phyloP scores from a whole-genome alignment of 2,329 filamentous ascomycete genomes.

The Monascus ruber region DNA sequence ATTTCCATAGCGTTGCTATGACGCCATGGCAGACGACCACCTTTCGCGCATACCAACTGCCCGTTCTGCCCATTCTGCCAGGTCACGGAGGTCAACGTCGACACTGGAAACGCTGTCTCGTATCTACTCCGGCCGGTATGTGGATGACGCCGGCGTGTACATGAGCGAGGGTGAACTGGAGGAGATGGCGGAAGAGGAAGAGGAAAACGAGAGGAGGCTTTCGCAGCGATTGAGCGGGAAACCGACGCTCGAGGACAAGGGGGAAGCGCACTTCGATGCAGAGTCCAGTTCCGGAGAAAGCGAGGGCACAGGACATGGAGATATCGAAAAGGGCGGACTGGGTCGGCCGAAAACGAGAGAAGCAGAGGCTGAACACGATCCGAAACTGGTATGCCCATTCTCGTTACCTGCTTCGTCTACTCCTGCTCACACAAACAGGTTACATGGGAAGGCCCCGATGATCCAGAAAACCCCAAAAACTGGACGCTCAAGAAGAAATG shows the following conservation, averaged over 20 bases:
- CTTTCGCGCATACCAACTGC: not conserved
- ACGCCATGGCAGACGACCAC: not conserved
- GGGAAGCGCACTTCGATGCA: not conserved
- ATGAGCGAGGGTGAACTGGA: not conserved
- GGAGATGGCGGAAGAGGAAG: not conserved
- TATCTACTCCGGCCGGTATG: not conserved
- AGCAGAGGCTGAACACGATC: not conserved
- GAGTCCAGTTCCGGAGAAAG: not conserved
- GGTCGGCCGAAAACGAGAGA: no score
- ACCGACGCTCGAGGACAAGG: not conserved
- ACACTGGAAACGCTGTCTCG: not conserved
- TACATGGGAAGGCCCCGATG: constrained; percentile 43
- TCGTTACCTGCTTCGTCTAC: not conserved
- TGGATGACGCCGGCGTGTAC: not conserved
- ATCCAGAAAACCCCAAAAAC: constrained; percentile 39
- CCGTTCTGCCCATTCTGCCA: not conserved
- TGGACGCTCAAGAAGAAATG: constrained; percentile 48
- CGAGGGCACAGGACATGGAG: not conserved
- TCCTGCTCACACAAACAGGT: constrained; percentile 16
- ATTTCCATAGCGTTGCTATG: not conserved
- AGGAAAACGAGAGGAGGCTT: not conserved
- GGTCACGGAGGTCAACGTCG: not conserved
- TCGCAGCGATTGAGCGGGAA: not conserved
- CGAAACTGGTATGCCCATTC: constrained; percentile 13
- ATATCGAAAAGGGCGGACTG: not conserved